phyloP scores from a whole-genome alignment of 1,139 yeast genomes.

The Pneumocystis canis region DNA sequence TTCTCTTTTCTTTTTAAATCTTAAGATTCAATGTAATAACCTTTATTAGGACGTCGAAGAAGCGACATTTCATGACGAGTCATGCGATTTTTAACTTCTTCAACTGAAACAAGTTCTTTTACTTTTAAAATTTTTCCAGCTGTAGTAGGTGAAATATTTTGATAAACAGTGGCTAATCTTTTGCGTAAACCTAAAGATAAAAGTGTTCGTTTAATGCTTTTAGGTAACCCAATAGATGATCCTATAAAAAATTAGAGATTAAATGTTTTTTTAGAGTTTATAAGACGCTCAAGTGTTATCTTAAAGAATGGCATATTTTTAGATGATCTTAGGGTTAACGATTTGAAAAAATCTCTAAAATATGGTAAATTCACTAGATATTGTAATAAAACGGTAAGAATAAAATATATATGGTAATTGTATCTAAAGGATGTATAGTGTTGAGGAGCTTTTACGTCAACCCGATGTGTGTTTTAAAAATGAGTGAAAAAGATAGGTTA shows the following conservation, averaged over 20 bases:
- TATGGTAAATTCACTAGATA: not conserved
- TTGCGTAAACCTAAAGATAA: slow-evolving; percentile 59
- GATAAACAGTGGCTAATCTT: slow-evolving; percentile 63
- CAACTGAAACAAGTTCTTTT: slow-evolving; percentile 80
- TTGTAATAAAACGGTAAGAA: not conserved
- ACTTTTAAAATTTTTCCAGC: slow-evolving; percentile 77
- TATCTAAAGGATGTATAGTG: slow-evolving; percentile 9
- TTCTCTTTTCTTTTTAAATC: not conserved
- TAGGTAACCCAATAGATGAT: slow-evolving; percentile 77
- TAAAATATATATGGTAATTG: not conserved
- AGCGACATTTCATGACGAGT: slow-evolving; percentile 38
- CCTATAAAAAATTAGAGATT: slow-evolving; percentile 35
- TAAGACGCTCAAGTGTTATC: not conserved
- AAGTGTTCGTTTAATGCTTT: slow-evolving; percentile 42
- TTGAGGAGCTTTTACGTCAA: slow-evolving; percentile 20
- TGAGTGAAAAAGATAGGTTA: not conserved
- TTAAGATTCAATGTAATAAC: slow-evolving; percentile 33
- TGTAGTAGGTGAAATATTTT: slow-evolving; percentile 55
- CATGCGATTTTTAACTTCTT: slow-evolving; percentile 44
- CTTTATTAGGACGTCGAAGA: slow-evolving; percentile 50
- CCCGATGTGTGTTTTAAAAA: slow-evolving; percentile 18
- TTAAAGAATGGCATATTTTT: not conserved
- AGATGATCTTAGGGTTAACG: too few species aligned
- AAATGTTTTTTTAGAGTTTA: not conserved
- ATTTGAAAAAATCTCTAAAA: not conserved